A percentile compares a stretch with the other conserved stretches of the same genome.
Conservation (phyloP, 371 early-diverging fungal genomes). For the Conidiobolus incongruus region DNA sequence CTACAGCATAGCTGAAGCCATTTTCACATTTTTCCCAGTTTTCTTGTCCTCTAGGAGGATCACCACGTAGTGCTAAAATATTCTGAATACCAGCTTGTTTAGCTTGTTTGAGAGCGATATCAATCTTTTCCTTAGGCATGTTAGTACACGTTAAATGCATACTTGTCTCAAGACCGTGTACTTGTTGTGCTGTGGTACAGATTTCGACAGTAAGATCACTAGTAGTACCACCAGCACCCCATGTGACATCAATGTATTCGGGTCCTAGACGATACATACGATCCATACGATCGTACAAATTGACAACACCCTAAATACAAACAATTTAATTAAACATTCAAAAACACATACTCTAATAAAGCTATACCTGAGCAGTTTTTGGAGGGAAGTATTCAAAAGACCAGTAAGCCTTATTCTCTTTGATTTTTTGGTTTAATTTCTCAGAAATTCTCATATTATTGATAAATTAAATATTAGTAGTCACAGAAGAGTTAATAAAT, state of each 20-base stretch:
- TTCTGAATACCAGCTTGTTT: constrained; percentile 73
- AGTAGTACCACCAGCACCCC: constrained; percentile 77
- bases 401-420: constrained; percentile 37
- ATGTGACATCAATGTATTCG: constrained; percentile 84
- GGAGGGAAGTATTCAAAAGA: constrained; percentile 90
- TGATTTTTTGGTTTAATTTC: constrained; percentile 28
- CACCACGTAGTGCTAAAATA: constrained; percentile 77
- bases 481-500: too few relatives aligned
- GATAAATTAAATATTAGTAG: neutral
- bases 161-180: constrained; percentile 70
- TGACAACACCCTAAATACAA: constrained; percentile 35
- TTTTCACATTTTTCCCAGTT: constrained; percentile 42
- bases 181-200: constrained; percentile 60
- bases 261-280: constrained; percentile 79
- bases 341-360: neutral
- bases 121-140: constrained; percentile 64
- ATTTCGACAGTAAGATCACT: constrained; percentile 61
- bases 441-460: constrained; percentile 35
- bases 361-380: constrained; percentile 46
- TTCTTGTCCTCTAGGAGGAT: constrained; percentile 56
- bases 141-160: constrained; percentile 91
- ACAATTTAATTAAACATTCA: neutral
- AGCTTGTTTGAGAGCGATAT: constrained; percentile 43
- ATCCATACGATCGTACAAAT: constrained; percentile 75
- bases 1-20: constrained; percentile 59